Evolutionary conservation across 768 basidiomycete genomes (phyloP), one percentile per base, ranked within the genome.

Genomic region (Pholiota microspora): DNA sequence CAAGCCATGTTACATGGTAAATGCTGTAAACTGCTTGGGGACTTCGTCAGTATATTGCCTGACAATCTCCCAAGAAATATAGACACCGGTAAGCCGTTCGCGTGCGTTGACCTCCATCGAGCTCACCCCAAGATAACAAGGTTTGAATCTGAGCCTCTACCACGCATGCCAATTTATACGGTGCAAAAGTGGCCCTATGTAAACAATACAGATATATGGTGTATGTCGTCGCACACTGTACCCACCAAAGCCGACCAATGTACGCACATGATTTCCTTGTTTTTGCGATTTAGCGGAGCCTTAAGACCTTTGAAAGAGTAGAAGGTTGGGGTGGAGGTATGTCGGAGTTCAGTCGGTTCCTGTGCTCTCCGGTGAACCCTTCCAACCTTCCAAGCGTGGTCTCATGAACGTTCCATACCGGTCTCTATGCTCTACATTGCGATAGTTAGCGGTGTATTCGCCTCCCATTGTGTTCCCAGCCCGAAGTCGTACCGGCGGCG

Each of bases 321-420:
- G 40, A 42, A 42, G 40, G 40, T 27, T 10, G 18, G 38, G 29
- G 7, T 44, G 51, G 51, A 31, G 18, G 28, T 28, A 44, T 42
- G 21, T 51, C 51, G 51, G 51, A 23, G 13, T 44, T 32, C 51
- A 51, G 27, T 51, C 51, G 51, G 51, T 29, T 21, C 28, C 10
- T 23, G 7, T 28, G 21, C 40, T 12, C 13, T 18, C 38, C 27
- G 40, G 25, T 31, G 9, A 7, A 31, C 12, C 12, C 29, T 31
- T 31, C 29, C 29, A 31, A 18, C 40, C 12, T 23, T 23, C 21
- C 18, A 42, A 21, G 1, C 40, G 23, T 2, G 16, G 7, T 36
- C 35, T 36, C 35, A 36, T 23, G 40, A 7, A 23, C 1, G 8
- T 10, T 42, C 40, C 23, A 42, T 42, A 42, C 40, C 16, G 40